Base-by-base conservation (phyloP, 208 protist genomes). In the Leishmania amazonensis region DNA sequence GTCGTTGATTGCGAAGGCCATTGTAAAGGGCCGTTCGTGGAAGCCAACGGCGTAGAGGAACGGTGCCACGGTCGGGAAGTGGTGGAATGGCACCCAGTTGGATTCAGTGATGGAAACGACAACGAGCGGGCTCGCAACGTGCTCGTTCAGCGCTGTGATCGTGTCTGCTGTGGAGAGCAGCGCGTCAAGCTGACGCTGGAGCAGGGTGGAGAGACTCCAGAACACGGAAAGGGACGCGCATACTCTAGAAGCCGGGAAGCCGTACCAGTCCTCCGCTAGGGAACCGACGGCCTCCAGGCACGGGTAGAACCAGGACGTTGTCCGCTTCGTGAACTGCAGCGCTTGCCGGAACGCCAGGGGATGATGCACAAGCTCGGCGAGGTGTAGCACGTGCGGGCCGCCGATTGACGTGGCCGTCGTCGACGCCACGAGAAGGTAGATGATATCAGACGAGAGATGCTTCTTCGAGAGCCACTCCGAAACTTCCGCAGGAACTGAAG, bases 1-100 rank as follows among this genome's bases (percentile, higher is more conserved):
- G 74, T 95, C 88, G 81, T 97, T 96, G 28, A 94, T 85, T 0
- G 91, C 88, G 75, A 92, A 95, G 6, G 89, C 92, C n/a, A 96
- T 62, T 19, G 83, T 83, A 19, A 64, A 65, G 35, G 83, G 78
- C 38, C 76, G 58, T 17, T 81, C 89, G 15, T 82, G 68, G 76
- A 93, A 89, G 38, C 89, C 86, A 17, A 72, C 81, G 73, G 90
- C 78, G 81, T 93, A 91, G 31, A 95, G 83, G 21, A 92, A 81
- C 24, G 89, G 89, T 28, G 76, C 62, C 62, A 95, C 85, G 35
- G 77, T 58, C 8, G 91, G 92, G 75, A 96, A 95, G 85, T 85
- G 84, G 68, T 93, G 75, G 2, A 68, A 49, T 19, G 91, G 82
- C 51, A 84, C 67, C 93, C 94, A 95, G 40, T 90, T 79, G 31